Conservation (phyloP, 2,329 filamentous ascomycete genomes). For the Ilyonectria destructans region DNA sequence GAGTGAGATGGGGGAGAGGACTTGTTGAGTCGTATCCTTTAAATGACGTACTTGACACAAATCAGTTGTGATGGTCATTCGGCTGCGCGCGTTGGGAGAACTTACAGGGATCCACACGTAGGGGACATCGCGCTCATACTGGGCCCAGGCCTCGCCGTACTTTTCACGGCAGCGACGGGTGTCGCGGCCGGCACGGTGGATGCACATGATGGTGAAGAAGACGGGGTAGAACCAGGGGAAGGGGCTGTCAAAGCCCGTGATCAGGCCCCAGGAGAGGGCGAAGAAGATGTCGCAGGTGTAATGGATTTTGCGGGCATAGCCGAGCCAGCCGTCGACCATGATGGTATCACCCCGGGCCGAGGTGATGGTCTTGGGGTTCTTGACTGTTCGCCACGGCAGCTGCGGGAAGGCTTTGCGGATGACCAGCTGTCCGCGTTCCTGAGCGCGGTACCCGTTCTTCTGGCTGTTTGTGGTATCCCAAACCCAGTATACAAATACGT, state of each 20-base stretch:
- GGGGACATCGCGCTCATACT: constrained; percentile 72
- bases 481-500: constrained; percentile 89
- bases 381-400: constrained; percentile 87
- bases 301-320: constrained; percentile 76
- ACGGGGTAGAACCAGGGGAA: constrained; percentile 94
- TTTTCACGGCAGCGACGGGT: constrained; percentile 83
- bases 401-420: constrained; percentile 89
- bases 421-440: constrained; percentile 80
- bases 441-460: constrained; percentile 91
- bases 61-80: too few species aligned
- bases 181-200: constrained; percentile 83
- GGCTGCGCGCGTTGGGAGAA: too few species aligned
- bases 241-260: constrained; percentile 74
- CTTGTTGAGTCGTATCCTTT: too few species aligned
- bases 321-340: constrained; percentile 90
- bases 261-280: constrained; percentile 65
- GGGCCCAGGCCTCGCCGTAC: constrained; percentile 86
- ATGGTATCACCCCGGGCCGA: constrained; percentile 80
- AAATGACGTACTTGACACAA: too few species aligned
- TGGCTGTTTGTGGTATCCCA: constrained; percentile 95
- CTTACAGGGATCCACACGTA: too few species aligned
- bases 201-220: constrained; percentile 88
- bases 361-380: constrained; percentile 85
- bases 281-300: constrained; percentile 68
- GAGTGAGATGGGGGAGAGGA: too few species aligned